Base-by-base conservation (phyloP, 345 rosid genomes). In the Citropsis articulata region DNA sequence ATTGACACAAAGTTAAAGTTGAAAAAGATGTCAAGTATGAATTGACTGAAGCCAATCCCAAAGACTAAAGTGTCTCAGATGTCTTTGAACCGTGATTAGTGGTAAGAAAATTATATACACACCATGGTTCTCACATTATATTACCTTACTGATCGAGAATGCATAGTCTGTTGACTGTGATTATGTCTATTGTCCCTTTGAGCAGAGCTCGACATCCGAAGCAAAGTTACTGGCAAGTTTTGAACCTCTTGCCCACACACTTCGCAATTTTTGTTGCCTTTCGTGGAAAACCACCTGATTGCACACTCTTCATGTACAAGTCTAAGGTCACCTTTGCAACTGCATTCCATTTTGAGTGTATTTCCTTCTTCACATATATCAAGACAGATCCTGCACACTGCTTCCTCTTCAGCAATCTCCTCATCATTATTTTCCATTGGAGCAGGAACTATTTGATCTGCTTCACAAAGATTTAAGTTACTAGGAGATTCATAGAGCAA, bases 341-440 rank as follows among this genome's bases (percentile, higher is more conserved):
- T 88, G 88, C 99, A 95, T 83, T 93, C 99, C 99, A 91, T 91
- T 89, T 95, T 95, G 76, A 95, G 90, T 6, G 96, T 95, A 85
- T 92, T 95, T 62, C 87, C 92, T 86, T 93, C 99, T 71, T 92
- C 87, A 56, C 98, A 95, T 63, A 64, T 89, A 69, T 93, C 99
- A 25, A 90, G 85, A 84, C 98, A 95, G 72, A 95, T 95, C 87
- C 98, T 87, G 85, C 99, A 93, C 59, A 90, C 90, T 4, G 99
- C 99, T 82, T 95, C 98, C 85, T 95, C 99, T 88, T 95, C 99
- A 19, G 96, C 94, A 71, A 95, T 95, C 83, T 95, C 97, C 88
- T 93, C 98, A 80, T 92, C 98, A 24, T 88, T 83, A 60, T 31
- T 90, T 83, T 89, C 93, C 3, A 50, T 16, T 12, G 93, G 83